phyloP scores from a whole-genome alignment of 2,329 filamentous ascomycete species.

The Paradendryphiella salina region DNA sequence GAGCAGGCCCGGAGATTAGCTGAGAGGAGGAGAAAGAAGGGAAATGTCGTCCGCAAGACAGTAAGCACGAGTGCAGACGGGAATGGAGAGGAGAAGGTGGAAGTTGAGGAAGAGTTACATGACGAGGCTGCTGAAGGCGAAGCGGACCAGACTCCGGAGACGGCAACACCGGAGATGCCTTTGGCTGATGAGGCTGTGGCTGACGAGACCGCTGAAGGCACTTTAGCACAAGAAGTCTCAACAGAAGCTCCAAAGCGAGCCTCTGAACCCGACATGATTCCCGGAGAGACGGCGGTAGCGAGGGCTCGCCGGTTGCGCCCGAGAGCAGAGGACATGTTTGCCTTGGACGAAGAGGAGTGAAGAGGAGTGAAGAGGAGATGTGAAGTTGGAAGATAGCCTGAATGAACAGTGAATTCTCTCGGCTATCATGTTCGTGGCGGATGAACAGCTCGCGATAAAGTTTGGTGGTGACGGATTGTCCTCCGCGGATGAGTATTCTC shows the following conservation, averaged over 20 bases:
- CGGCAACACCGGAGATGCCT: neutral
- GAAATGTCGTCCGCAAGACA: conserved; percentile 15
- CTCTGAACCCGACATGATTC: conserved; percentile 15
- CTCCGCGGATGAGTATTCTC: neutral
- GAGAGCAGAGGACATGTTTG: conserved; percentile 49
- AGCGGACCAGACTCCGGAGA: conserved; percentile 1
- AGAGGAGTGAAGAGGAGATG: neutral
- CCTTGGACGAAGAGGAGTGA: conserved; percentile 29
- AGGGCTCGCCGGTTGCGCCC: conserved; percentile 42
- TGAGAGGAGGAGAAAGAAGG: conserved; percentile 47
- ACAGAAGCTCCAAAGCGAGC: conserved; percentile 1
- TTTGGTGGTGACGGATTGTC: neutral
- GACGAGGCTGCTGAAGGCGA: conserved; percentile 3
- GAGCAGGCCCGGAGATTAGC: conserved; percentile 70
- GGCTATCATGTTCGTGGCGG: neutral
- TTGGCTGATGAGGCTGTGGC: neutral
- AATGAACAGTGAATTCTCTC: neutral
- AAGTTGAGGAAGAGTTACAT: conserved; percentile 20
- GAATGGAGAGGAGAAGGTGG: conserved; percentile 27
- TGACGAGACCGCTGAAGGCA: neutral
- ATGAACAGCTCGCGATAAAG: too few species aligned
- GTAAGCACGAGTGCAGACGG: conserved; percentile 11
- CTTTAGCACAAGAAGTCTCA: neutral
- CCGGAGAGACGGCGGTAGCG: conserved; percentile 43
- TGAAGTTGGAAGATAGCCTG: conserved; percentile 9